Conservation (phyloP, 2,329 filamentous ascomycete species). For the Orbilia quercus region DNA sequence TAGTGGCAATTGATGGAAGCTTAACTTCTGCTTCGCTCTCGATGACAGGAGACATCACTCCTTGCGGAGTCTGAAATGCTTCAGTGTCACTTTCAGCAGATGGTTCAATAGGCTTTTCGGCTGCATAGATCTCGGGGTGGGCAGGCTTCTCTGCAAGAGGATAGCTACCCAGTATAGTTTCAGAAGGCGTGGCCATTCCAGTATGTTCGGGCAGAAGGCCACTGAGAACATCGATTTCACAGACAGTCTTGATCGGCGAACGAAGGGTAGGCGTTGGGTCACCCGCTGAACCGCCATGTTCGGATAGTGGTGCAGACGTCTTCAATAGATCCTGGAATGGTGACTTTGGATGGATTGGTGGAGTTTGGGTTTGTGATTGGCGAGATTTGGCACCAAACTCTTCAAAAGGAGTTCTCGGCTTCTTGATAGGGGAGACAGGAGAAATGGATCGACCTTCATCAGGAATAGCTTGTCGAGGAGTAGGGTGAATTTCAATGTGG, state of each 20-base stretch:
- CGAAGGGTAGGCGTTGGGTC: neutral
- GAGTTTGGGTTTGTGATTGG: conserved; percentile 31
- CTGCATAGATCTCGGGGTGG: conserved; percentile 21
- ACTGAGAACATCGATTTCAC: conserved; percentile 35
- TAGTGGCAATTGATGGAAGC: neutral
- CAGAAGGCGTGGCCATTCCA: conserved; percentile 9
- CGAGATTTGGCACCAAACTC: conserved; percentile 40
- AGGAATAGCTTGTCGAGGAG: neutral
- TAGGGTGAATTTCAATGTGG: conserved; percentile 10
- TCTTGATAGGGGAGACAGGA: conserved; percentile 42
- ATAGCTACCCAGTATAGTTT: conserved; percentile 21
- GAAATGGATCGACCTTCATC: conserved; percentile 20
- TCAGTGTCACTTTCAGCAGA: conserved; percentile 36
- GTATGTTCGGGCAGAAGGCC: conserved; percentile 32
- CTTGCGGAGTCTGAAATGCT: conserved; percentile 15
- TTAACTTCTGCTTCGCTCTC: conserved; percentile 2
- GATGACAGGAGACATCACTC: conserved; percentile 12
- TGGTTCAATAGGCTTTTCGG: conserved; percentile 15
- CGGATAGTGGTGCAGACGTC: conserved; percentile 7
- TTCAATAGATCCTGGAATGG: conserved; percentile 32
- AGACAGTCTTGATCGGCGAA: conserved; percentile 26
- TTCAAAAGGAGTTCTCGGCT: conserved; percentile 38
- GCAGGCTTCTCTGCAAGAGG: conserved; percentile 41
- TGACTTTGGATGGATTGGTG: conserved; percentile 37
- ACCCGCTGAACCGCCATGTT: neutral